Conservation (phyloP, 169 alveolate species). For the Eimeria sp. region DNA sequence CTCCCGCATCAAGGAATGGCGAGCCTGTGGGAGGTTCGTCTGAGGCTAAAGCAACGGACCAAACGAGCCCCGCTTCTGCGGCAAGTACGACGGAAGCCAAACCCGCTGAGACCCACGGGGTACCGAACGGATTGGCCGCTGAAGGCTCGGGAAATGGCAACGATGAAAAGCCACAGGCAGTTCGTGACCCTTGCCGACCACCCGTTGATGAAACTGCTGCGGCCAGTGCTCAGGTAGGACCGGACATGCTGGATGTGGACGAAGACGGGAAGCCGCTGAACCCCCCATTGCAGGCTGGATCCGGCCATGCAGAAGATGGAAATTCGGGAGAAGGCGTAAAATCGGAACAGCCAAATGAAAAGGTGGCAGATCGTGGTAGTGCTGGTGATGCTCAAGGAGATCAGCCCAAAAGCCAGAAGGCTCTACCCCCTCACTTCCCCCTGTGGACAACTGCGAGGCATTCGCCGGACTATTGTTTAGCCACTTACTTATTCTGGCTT, state of each 20-base stretch:
- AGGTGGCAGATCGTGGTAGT: constrained; percentile 9
- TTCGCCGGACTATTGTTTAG: constrained; percentile 93
- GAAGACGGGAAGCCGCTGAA: constrained; percentile 80
- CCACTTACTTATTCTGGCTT: constrained; percentile 94
- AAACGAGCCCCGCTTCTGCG: neutral
- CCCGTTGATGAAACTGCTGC: constrained; percentile 53
- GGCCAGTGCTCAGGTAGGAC: constrained; percentile 55
- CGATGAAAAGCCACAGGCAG: constrained; percentile 20
- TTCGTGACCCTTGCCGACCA: constrained; percentile 61
- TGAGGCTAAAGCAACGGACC: neutral
- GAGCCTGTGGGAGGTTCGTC: constrained; percentile 10
- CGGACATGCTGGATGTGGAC: constrained; percentile 77
- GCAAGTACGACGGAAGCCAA: constrained; percentile 7
- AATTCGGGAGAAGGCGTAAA: constrained; percentile 22
- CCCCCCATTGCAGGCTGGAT: constrained; percentile 41
- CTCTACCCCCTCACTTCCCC: constrained; percentile 88
- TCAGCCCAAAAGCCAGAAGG: neutral
- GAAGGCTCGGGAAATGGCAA: constrained; percentile 28
- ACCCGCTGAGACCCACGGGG: neutral
- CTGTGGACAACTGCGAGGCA: constrained; percentile 91
- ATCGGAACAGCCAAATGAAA: constrained; percentile 45
- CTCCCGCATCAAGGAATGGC: neutral
- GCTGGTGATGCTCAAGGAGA: constrained; percentile 7
- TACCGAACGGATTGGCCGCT: neutral
- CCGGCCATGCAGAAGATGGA: constrained; percentile 26